Percentiles rank a stretch among this genome's conserved stretches.
These are phyloP conservation scores for Solanum appendiculatum DNA, from an alignment of 257 asterid species.

Conservation along the genomic window DNA sequence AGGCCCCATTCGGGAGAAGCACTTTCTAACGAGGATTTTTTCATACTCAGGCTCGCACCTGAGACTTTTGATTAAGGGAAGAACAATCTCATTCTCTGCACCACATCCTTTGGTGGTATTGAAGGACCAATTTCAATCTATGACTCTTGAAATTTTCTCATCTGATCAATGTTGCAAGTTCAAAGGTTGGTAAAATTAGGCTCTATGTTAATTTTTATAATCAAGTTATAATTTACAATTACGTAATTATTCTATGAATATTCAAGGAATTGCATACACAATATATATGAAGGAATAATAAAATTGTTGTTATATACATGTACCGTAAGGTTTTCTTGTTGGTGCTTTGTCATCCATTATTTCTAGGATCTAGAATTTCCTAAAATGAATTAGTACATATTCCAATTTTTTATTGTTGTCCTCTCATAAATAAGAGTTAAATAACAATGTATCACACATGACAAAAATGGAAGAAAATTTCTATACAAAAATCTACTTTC, in stretches of 20 bases:
- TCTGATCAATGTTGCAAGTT: not conserved
- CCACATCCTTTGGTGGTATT: not conserved
- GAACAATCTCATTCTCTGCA: fast-evolving
- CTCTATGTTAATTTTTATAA: not conserved
- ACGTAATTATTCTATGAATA: not conserved
- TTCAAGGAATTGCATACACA: not conserved
- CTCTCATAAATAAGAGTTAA: not conserved
- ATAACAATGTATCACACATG: not conserved
- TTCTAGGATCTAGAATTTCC: not conserved
- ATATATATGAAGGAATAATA: not conserved
- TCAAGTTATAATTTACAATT: not conserved
- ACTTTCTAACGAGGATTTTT: fast-evolving
- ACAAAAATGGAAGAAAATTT: not conserved
- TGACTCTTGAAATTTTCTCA: not conserved
- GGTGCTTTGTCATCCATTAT: not conserved
- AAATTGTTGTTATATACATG: not conserved
- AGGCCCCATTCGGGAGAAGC: not conserved
- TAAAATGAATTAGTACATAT: not conserved
- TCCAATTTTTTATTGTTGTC: not conserved
- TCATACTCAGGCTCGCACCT: not conserved
- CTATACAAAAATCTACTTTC: not conserved
- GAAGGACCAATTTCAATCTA: not conserved
- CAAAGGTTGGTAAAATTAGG: not conserved
- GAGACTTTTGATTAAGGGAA: no score
- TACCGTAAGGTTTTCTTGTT: not conserved